These are phyloP conservation scores for Wallacemonas sp. DNA, from an alignment of 208 protist species.

Conservation along the genomic window DNA sequence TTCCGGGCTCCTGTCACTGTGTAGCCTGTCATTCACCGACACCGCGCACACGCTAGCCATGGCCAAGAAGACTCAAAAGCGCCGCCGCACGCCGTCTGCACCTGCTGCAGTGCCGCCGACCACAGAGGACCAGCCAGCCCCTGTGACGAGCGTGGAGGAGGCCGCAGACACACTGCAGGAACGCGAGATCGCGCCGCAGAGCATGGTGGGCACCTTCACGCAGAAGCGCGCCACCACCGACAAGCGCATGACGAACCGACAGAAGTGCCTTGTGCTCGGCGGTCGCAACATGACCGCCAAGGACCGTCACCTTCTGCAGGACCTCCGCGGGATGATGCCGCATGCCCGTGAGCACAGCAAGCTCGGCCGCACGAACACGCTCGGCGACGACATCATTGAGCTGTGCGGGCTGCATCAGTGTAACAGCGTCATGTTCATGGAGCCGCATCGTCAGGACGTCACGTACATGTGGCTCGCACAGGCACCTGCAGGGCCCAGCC, in stretches of 20 bases:
- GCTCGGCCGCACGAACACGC: conserved; percentile 68
- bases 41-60: too few species aligned
- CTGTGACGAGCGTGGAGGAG: conserved; percentile 9
- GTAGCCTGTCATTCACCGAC: conserved; percentile 11
- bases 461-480: conserved; percentile 95
- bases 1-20: too few species aligned
- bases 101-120: background rate
- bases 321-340: conserved; percentile 93
- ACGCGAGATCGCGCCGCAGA: conserved; percentile 20
- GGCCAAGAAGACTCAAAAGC: conserved; percentile 21
- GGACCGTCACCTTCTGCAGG: conserved; percentile 93
- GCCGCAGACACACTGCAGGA: conserved; percentile 12
- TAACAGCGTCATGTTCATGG: conserved; percentile 93
- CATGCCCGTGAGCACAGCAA: conserved; percentile 94
- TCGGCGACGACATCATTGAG: conserved; percentile 81
- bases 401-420: conserved; percentile 92
- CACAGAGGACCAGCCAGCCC: background rate
- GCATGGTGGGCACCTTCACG: conserved; percentile 59
- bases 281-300: conserved; percentile 89
- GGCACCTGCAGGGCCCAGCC: conserved; percentile 91
- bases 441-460: conserved; percentile 87
- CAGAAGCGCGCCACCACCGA: conserved; percentile 54
- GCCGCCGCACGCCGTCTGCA: conserved; percentile 12
- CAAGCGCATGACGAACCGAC: conserved; percentile 90
- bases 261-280: conserved; percentile 93